Conservation (phyloP, 345 rosid species). For the Gossypium raimondii region DNA sequence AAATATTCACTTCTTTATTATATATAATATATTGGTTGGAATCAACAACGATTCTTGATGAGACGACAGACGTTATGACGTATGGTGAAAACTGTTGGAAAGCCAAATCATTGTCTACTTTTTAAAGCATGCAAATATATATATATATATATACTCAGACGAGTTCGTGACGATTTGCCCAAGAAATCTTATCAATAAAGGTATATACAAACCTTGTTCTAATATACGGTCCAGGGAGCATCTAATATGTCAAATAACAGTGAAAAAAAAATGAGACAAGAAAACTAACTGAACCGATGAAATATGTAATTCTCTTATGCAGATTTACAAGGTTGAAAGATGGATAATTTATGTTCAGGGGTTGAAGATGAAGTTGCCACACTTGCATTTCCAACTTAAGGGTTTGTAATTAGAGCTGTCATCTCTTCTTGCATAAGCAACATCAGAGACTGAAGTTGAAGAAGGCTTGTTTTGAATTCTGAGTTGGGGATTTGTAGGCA, state of each 20-base stretch:
- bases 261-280: too few species aligned
- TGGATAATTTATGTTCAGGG: slow-evolving; percentile 38
- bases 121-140: too few species aligned
- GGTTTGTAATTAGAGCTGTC: slow-evolving; percentile 34
- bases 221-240: not conserved
- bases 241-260: not conserved
- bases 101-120: too few species aligned
- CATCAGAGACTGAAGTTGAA: slow-evolving; percentile 21
- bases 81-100: too few species aligned
- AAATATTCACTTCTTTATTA: too few species aligned
- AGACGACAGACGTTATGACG: too few species aligned
- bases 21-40: too few species aligned
- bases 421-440: slow-evolving; percentile 55
- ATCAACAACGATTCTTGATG: too few species aligned
- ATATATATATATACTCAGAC: too few species aligned
- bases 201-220: too few species aligned
- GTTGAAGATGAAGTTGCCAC: slow-evolving; percentile 73
- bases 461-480: slow-evolving; percentile 23
- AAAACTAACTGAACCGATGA: not conserved
- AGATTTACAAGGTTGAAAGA: slow-evolving; percentile 12
- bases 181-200: too few species aligned
- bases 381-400: slow-evolving; percentile 5
- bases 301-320: not conserved
- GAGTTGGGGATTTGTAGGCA: slow-evolving; percentile 69
- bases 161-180: too few species aligned